Evolutionary conservation across 306 rosid species (phyloP).

Genomic region (Neltuma alba): DNA sequence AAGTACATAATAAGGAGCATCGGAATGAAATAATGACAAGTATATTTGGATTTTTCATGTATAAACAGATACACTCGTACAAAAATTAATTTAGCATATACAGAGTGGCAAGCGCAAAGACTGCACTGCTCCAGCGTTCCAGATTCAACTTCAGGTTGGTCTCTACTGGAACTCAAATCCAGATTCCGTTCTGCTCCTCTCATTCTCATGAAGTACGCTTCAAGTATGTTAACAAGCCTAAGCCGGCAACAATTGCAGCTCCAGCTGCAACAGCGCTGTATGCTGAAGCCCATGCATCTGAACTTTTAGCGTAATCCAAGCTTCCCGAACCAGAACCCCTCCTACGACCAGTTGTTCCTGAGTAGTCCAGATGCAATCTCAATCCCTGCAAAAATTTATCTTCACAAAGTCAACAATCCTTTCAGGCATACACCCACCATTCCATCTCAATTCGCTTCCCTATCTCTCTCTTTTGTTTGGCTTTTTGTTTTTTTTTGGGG

Average conservation of each 20-base stretch:
- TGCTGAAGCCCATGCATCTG: slow-evolving; percentile 95
- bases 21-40: background rate
- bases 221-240: slow-evolving; percentile 78
- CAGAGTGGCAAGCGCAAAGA: slow-evolving; percentile 24
- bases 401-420: slow-evolving; percentile 32
- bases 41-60: slow-evolving; percentile 18
- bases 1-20: slow-evolving; percentile 12
- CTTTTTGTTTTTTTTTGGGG: accelerated
- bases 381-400: slow-evolving; percentile 66
- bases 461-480: background rate
- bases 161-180: slow-evolving; percentile 18
- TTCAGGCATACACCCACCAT: background rate
- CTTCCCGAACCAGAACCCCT: slow-evolving; percentile 50
- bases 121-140: slow-evolving; percentile 25
- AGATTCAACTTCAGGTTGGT: slow-evolving; percentile 35
- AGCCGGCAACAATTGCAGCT: slow-evolving; percentile 91
- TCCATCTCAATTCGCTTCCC: background rate
- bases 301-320: slow-evolving; percentile 51
- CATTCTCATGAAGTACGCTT: slow-evolving; percentile 49
- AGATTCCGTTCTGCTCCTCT: background rate
- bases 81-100: slow-evolving; percentile 37
- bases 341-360: slow-evolving; percentile 43
- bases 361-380: slow-evolving; percentile 85
- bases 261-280: slow-evolving; percentile 89
- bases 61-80: slow-evolving; percentile 31